Percentiles rank a stretch among this genome's conserved stretches.
phyloP scores from a whole-genome alignment of 1,139 yeast species.

The Zygosaccharomyces sapae region DNA sequence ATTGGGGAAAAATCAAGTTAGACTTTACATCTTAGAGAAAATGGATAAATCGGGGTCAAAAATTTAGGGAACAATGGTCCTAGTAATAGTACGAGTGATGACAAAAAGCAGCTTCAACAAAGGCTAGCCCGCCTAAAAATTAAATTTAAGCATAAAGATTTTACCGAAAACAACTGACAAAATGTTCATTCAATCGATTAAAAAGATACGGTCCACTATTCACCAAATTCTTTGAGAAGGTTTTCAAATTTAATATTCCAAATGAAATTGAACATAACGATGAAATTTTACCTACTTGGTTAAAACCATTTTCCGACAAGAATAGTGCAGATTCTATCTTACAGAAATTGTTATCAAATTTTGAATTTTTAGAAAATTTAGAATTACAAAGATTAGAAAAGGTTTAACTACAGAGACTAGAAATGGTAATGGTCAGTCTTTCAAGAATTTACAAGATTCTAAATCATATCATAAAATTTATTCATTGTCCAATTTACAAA shows the following conservation, averaged over 20 bases:
- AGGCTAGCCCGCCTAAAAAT: slow-evolving; percentile 7
- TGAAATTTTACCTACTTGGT: slow-evolving; percentile 46
- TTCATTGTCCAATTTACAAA: slow-evolving; percentile 30
- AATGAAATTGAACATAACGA: slow-evolving; percentile 22
- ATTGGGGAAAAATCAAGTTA: slow-evolving; percentile 9
- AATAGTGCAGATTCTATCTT: slow-evolving; percentile 38
- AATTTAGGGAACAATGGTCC: neutral
- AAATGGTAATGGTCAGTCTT: neutral
- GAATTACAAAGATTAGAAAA: slow-evolving; percentile 48
- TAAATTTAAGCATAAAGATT: slow-evolving; percentile 27
- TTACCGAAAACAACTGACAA: slow-evolving; percentile 26
- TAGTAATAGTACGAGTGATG: too few relatives aligned
- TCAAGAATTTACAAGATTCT: slow-evolving; percentile 12
- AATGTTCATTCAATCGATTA: slow-evolving; percentile 36
- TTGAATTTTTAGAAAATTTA: slow-evolving; percentile 49
- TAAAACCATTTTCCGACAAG: slow-evolving; percentile 38
- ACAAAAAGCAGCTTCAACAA: too few relatives aligned
- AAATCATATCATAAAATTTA: slow-evolving; percentile 22
- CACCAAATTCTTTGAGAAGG: slow-evolving; percentile 35
- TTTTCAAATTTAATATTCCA: slow-evolving; percentile 30
- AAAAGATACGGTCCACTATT: slow-evolving; percentile 40
- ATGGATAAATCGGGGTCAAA: slow-evolving; percentile 12
- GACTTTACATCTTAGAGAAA: slow-evolving; percentile 20
- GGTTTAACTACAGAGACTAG: slow-evolving; percentile 21
- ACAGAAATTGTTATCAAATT: slow-evolving; percentile 42